Evolutionary conservation across 2,329 filamentous ascomycete genomes (phyloP).

Genomic region (Metarhizium robertsii): DNA sequence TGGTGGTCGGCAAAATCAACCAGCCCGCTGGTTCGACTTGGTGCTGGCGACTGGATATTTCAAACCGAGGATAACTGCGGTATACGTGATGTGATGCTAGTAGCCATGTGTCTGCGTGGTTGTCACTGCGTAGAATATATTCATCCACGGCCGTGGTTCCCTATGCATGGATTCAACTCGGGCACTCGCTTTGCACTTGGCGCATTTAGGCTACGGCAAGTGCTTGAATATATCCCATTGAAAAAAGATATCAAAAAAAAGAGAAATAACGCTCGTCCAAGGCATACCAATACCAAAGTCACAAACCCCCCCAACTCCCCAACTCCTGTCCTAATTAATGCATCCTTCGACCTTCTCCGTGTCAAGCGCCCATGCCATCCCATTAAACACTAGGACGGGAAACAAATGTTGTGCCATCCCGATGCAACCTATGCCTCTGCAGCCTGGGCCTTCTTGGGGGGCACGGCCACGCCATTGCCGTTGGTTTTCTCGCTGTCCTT

Average conservation of each 20-base stretch:
- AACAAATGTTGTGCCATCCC: neutral
- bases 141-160: no score
- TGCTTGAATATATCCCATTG: no score
- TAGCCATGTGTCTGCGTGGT: no score
- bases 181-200: neutral
- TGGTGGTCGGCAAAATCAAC: no score
- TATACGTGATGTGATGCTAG: no score
- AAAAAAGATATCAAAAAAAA: no score
- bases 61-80: no score
- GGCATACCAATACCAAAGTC: neutral
- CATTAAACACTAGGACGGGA: neutral
- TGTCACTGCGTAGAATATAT: no score
- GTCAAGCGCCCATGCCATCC: neutral
- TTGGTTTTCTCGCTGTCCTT: constrained; percentile 17
- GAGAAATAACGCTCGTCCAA: neutral
- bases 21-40: no score
- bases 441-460: constrained; percentile 4
- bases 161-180: no score
- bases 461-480: constrained; percentile 6
- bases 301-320: neutral
- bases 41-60: no score
- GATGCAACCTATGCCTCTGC: constrained; percentile 1
- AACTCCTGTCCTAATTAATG: neutral
- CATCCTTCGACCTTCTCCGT: neutral
- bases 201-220: no score